Base-by-base conservation (phyloP, 495 filamentous ascomycete genomes). In the Sporormia fimetaria region DNA sequence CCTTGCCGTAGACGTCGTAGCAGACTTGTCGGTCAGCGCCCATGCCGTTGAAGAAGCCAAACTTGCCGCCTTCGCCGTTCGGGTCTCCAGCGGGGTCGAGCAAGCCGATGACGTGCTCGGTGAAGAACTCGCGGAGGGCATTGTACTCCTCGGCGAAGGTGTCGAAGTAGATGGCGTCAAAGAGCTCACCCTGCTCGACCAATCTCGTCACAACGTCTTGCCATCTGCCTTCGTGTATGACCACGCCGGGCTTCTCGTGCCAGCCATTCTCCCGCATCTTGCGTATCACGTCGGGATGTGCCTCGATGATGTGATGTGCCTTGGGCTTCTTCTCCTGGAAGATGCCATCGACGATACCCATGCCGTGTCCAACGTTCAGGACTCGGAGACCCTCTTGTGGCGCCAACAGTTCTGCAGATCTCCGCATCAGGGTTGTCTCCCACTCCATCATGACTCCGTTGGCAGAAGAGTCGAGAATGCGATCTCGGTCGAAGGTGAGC, bases 391-490 rank as follows among this genome's bases (percentile, higher is more conserved):
- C 80, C 0, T 69, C 39, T 0, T 60, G 53, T 0, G 78, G 74
- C 14, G 78, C 60, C 1, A 87, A 64, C 16, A 72, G 63, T 33
- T 71, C 69, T 18, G 86, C 85, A 24, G 78, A 83, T 20, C 71
- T 69, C 39, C 71, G 69, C 90, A 98, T 98, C 40, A 96, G 87
- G 23, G 76, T 72, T 0, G 78, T 78, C 62, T 98, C 90, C 90
- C 90, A 98, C 20, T 80, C 69, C 90, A 98, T 83, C 90, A 98
- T 98, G 0, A 98, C 85, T 20, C 86, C 85, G 56, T 98, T 98
- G 4, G 71, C 68, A 33, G 78, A 74, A 3, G 67, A 67, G 49
- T 98, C 90, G 1, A 95, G 70, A 6, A 98, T 71, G 21, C 82
- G 76, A 41, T 80, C 76, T 18, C 71, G 67, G 16, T 68, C 64